Evolutionary conservation across 1,284 basidiomycete species (phyloP).

Genomic region (Schizophyllum amplum): DNA sequence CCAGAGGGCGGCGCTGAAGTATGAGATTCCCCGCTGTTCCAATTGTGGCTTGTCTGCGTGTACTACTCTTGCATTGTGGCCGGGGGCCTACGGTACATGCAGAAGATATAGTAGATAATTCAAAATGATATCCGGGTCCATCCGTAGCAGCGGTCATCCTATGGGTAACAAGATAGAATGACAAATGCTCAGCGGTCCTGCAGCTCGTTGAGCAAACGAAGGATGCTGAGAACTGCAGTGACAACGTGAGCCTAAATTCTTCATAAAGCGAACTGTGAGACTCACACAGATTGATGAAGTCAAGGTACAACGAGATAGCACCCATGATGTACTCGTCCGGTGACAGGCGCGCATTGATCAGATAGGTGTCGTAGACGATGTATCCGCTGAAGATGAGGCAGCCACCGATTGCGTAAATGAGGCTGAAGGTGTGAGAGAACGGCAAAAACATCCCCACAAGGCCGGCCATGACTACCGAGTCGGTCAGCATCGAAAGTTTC

Average conservation of each 20-base stretch:
- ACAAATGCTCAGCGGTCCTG: constrained; percentile 38
- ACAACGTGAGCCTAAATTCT: constrained; percentile 1
- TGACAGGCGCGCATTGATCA: constrained; percentile 73
- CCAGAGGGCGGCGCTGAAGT: too few relatives aligned
- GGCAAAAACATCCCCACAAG: constrained; percentile 77
- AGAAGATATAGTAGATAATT: too few relatives aligned
- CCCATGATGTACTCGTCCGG: constrained; percentile 87
- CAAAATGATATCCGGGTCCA: too few relatives aligned
- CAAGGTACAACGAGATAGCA: constrained; percentile 80
- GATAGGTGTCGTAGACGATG: constrained; percentile 80
- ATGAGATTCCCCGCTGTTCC: too few relatives aligned
- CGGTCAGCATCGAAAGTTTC: neutral
- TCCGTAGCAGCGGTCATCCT: too few relatives aligned
- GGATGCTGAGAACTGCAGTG: constrained; percentile 60
- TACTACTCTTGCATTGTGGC: too few relatives aligned
- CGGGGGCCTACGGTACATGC: too few relatives aligned
- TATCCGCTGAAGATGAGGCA: constrained; percentile 80
- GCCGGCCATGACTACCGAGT: constrained; percentile 57
- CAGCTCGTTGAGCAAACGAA: constrained; percentile 59
- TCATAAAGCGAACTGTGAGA: constrained; percentile 1
- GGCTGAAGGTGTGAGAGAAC: constrained; percentile 67
- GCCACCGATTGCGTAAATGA: constrained; percentile 72
- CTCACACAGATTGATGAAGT: constrained; percentile 75
- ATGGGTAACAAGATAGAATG: too few relatives aligned
- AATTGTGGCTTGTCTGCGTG: too few relatives aligned